phyloP scores from a whole-genome alignment of 352 stramenopile genomes.

The Pythium aristosporum region DNA sequence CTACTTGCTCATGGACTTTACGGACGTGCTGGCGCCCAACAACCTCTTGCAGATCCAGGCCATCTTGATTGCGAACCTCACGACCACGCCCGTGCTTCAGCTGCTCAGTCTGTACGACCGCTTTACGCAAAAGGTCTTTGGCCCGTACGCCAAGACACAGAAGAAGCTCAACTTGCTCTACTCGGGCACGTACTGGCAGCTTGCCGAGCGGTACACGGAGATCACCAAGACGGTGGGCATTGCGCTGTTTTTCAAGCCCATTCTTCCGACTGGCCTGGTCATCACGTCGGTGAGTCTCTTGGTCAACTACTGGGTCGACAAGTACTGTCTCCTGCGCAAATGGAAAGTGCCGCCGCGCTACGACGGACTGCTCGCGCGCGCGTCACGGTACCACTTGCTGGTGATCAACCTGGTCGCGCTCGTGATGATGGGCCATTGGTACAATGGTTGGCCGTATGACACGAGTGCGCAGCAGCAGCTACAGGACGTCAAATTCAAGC shows the following conservation, averaged over 20 bases:
- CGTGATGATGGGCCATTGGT: slow-evolving; percentile 79
- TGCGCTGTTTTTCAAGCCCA: slow-evolving; percentile 65
- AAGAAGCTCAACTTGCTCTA: slow-evolving; percentile 80
- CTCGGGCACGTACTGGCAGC: slow-evolving; percentile 60
- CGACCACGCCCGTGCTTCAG: slow-evolving; percentile 64
- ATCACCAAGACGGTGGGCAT: slow-evolving; percentile 68
- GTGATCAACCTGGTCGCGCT: slow-evolving; percentile 60
- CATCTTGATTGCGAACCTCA: slow-evolving; percentile 76
- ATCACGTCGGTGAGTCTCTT: slow-evolving; percentile 67
- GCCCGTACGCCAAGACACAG: slow-evolving; percentile 59
- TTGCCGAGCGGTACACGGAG: slow-evolving; percentile 69
- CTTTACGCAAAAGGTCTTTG: slow-evolving; percentile 44
- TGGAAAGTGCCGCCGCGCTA: slow-evolving; percentile 70
- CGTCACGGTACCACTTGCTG: slow-evolving; percentile 68
- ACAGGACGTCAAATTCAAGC: slow-evolving; percentile 25
- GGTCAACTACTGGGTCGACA: slow-evolving; percentile 84
- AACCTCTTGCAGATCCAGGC: slow-evolving; percentile 75
- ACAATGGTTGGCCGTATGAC: slow-evolving; percentile 80
- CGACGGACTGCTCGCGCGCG: slow-evolving; percentile 56
- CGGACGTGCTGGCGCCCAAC: slow-evolving; percentile 58
- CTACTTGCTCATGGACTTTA: slow-evolving; percentile 75
- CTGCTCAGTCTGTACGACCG: slow-evolving; percentile 57
- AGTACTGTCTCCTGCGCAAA: slow-evolving; percentile 75
- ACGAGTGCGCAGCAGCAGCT: slow-evolving; percentile 32
- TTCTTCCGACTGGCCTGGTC: slow-evolving; percentile 58